Evolutionary conservation across 2,329 filamentous ascomycete species (phyloP), one percentile per base, ranked within the genome.

Genomic region (Drechslera avenae): DNA sequence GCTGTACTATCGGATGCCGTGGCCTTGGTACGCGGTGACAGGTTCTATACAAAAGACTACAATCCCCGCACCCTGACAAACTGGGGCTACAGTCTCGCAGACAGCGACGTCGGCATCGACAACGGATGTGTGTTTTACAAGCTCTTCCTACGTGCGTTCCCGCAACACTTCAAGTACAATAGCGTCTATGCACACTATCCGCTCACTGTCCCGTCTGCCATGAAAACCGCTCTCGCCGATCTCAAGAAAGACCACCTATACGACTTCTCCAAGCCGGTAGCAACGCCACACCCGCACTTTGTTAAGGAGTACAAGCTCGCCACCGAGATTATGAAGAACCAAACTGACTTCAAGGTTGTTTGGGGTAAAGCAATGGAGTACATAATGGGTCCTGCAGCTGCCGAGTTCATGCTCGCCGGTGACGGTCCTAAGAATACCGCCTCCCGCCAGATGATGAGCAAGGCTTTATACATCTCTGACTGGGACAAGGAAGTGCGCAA

Each of bases 71-170:
- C 86, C 60, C 74, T 95, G 39, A 95, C 90, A 1, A 91, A 90
- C 74, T 96, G 90, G 90, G 90, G 90, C 16, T 93, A 84, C 76
- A 84, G 85, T 46, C 87, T 91, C 67, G 87, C 83, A 3, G 81
- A 88, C 16, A 90, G 87, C 48, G 89, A 95, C 60, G 75, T 86
- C 17, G 84, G 82, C 51, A 75, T 93, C 58, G 89, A 94, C 73
- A 86, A 94, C 67, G 90, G 91, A 39, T 91, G 88, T 60, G 84
- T 91, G 10, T 89, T 93, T 73, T 91, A 92, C 79, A 95, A 94
- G 77, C 81, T 95, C 30, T 87, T 92, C 68, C 78, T 90, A 30
- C 83, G 87, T 4, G 88, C 89, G 0, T 91, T 95, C 78, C 91
- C 90, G 1, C 81, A 88, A 58, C 87, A 91, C 75, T 93, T 92